Percentiles rank a stretch among this genome's conserved stretches.
phyloP scores from a whole-genome alignment of 2,329 filamentous ascomycete species.

The Aspergillus awamori region DNA sequence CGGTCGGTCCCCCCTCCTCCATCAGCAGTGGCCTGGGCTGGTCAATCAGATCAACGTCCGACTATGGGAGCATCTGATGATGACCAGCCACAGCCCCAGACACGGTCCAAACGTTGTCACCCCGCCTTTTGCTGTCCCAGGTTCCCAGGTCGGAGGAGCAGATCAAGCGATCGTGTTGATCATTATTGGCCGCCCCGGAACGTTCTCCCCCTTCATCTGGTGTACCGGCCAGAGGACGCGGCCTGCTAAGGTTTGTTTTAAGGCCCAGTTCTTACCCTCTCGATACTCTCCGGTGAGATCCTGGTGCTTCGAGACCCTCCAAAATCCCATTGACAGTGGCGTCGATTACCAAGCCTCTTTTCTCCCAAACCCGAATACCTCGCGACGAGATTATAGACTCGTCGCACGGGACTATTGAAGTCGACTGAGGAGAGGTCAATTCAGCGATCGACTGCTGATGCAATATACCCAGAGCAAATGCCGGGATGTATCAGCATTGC shows the following conservation, averaged over 20 bases:
- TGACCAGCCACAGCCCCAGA: slow-evolving; percentile 9
- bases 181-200: slow-evolving; percentile 24
- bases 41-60: background rate
- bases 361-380: slow-evolving; percentile 14
- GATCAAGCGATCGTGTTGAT: slow-evolving; percentile 10
- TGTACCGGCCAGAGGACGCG: slow-evolving; percentile 13
- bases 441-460: background rate
- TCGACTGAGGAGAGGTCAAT: background rate
- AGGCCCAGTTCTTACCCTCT: slow-evolving; percentile 8
- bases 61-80: background rate
- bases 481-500: background rate
- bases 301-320: background rate
- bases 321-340: slow-evolving; percentile 8
- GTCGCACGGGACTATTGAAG: background rate
- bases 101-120: slow-evolving; percentile 15
- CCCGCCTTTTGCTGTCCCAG: slow-evolving; percentile 18
- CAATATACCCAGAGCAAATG: background rate
- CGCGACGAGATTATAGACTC: slow-evolving; percentile 10
- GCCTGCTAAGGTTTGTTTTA: slow-evolving; percentile 2
- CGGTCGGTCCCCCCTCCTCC: background rate
- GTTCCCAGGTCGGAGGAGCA: slow-evolving; percentile 11
- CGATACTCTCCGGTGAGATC: slow-evolving; percentile 13
- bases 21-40: background rate
- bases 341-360: background rate
- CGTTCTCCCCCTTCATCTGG: slow-evolving; percentile 15